phyloP scores from a whole-genome alignment of 345 rosid species.

The Pistacia atlantica region DNA sequence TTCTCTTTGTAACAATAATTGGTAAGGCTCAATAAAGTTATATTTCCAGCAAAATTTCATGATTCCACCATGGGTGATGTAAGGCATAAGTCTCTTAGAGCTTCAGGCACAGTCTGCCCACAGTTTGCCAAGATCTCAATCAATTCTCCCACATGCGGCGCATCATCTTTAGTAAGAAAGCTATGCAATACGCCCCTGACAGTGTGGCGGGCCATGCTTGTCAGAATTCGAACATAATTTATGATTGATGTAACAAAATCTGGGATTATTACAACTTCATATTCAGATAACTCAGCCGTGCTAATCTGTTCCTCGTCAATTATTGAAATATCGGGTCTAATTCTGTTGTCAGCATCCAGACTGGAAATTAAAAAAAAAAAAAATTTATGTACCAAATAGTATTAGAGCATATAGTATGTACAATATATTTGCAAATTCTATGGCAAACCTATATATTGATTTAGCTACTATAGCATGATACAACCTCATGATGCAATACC shows the following conservation, averaged over 20 bases:
- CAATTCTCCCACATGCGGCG: slow-evolving; percentile 34
- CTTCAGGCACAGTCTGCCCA: slow-evolving; percentile 49
- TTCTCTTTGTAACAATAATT: background rate
- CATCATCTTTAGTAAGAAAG: slow-evolving; percentile 49
- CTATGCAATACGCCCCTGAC: slow-evolving; percentile 48
- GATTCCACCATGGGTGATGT: slow-evolving; percentile 19
- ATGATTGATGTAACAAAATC: slow-evolving; percentile 38
- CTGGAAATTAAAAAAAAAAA: slow-evolving; percentile 20
- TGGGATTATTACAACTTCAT: slow-evolving; percentile 49
- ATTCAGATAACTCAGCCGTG: slow-evolving; percentile 37
- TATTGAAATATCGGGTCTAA: slow-evolving; percentile 36
- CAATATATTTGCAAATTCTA: background rate
- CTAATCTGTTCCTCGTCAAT: slow-evolving; percentile 36
- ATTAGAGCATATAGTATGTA: background rate
- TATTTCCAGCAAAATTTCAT: background rate
- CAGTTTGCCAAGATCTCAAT: slow-evolving; percentile 53
- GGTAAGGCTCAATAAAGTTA: background rate
- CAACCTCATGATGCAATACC: background rate
- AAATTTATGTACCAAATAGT: background rate
- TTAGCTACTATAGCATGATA: background rate
- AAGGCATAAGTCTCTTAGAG: slow-evolving; percentile 32
- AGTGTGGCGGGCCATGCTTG: slow-evolving; percentile 57
- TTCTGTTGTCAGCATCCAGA: slow-evolving; percentile 24
- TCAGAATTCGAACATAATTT: slow-evolving; percentile 41
- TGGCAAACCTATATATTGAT: background rate